phyloP scores from a whole-genome alignment of 2,329 filamentous ascomycete genomes.

The Furcasterigmium furcatum region DNA sequence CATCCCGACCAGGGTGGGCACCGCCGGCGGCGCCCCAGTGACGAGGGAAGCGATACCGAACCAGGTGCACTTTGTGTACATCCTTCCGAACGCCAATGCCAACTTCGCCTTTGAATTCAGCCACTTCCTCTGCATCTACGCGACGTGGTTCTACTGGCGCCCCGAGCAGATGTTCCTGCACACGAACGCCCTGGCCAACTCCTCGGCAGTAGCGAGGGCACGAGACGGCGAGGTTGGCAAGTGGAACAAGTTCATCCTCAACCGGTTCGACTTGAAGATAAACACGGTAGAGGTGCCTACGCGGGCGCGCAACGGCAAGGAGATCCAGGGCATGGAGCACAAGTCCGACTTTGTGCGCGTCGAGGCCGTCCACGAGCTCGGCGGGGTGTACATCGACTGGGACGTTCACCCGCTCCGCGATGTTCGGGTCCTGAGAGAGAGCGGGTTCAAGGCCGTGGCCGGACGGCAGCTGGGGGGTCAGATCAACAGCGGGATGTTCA shows the following conservation, averaged over 20 bases:
- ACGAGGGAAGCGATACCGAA: constrained; percentile 15
- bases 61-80: constrained; percentile 17
- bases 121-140: constrained; percentile 18
- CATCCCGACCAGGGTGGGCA: no score
- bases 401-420: constrained; percentile 11
- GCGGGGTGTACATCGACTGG: constrained; percentile 17
- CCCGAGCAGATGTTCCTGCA: constrained; percentile 19
- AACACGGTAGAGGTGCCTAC: constrained; percentile 8
- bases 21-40: no score
- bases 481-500: constrained; percentile 3
- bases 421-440: background rate
- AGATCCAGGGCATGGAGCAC: constrained; percentile 13
- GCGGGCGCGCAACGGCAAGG: constrained; percentile 10
- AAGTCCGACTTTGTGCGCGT: constrained; percentile 18
- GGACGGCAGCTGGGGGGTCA: constrained; percentile 1
- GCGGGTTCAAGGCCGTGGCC: constrained; percentile 1
- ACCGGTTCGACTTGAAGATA: constrained; percentile 13
- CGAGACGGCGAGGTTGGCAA: constrained; percentile 9
- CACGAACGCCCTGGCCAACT: constrained; percentile 16
- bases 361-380: constrained; percentile 13
- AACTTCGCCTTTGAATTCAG: constrained; percentile 18
- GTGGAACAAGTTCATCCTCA: constrained; percentile 18
- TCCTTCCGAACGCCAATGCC: constrained; percentile 11
- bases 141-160: constrained; percentile 11
- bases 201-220: constrained; percentile 9